Conservation (phyloP, 179 eudicot genomes). For the Camellia oleifera region DNA sequence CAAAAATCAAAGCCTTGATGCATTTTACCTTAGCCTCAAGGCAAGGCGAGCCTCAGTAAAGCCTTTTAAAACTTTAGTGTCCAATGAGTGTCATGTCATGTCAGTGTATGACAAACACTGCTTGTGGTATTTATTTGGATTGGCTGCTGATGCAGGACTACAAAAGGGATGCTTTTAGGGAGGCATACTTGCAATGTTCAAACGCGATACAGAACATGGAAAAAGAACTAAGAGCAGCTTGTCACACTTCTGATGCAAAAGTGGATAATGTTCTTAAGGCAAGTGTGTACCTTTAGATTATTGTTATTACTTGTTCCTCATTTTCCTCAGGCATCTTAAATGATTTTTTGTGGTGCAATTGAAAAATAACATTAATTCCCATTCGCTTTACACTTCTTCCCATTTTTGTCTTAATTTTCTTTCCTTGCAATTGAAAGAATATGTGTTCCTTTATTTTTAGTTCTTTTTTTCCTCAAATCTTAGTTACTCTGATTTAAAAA, state of each 20-base stretch:
- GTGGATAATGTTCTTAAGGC: constrained; percentile 68
- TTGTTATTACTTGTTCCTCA: neutral
- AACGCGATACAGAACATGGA: constrained; percentile 82
- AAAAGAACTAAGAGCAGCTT: constrained; percentile 74
- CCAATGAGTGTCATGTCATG: too few species aligned
- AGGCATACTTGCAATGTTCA: constrained; percentile 79
- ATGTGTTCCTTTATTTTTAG: neutral
- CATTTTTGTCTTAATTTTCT: neutral
- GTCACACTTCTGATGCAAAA: constrained; percentile 77
- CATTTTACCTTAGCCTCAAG: too few species aligned
- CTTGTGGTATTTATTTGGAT: constrained; percentile 16
- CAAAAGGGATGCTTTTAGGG: constrained; percentile 76
- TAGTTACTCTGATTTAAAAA: neutral
- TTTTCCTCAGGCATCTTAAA: neutral
- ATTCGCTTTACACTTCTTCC: neutral
- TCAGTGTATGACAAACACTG: too few species aligned
- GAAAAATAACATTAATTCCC: neutral
- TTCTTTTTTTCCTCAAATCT: neutral
- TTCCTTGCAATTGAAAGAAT: neutral
- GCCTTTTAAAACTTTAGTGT: too few species aligned
- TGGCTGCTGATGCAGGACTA: constrained; percentile 53
- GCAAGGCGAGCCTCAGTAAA: too few species aligned
- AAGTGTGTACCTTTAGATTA: neutral
- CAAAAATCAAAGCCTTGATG: too few species aligned
- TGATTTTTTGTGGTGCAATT: neutral